Percentiles rank a stretch among this genome's conserved stretches.
phyloP scores from a whole-genome alignment of 441 rosid species.

The Jatropha podagrica region DNA sequence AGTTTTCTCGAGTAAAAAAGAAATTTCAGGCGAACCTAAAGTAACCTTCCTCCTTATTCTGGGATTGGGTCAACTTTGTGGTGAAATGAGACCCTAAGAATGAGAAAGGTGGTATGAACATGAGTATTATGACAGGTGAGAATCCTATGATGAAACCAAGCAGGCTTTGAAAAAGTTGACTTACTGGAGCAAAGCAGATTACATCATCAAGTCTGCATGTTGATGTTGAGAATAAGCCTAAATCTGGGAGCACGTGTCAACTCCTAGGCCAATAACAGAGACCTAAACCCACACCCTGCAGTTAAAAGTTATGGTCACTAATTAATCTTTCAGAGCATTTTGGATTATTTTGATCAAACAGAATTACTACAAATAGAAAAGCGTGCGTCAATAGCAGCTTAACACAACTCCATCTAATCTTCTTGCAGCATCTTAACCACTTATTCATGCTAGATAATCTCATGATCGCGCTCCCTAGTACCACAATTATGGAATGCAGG shows the following conservation, averaged over 20 bases:
- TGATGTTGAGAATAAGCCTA: constrained; percentile 48
- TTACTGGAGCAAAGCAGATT: constrained; percentile 52
- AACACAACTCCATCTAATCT: constrained; percentile 19
- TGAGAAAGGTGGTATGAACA: constrained; percentile 31
- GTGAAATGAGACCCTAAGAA: constrained; percentile 28
- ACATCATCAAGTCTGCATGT: constrained; percentile 51
- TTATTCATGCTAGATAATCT: constrained; percentile 17
- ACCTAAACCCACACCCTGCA: constrained; percentile 59
- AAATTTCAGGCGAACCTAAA: constrained; percentile 27
- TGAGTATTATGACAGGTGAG: constrained; percentile 32
- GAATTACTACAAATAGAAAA: constrained; percentile 27
- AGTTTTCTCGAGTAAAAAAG: not conserved
- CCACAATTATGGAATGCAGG: constrained; percentile 7
- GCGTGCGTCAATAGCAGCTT: constrained; percentile 7
- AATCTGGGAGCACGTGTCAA: constrained; percentile 47
- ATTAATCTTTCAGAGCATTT: constrained; percentile 32
- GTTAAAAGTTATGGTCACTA: constrained; percentile 39
- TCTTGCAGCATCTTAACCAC: constrained; percentile 18
- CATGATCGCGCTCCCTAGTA: constrained; percentile 1
- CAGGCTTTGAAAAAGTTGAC: constrained; percentile 41
- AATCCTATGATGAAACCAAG: constrained; percentile 45
- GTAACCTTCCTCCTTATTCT: constrained; percentile 22
- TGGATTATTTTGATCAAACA: constrained; percentile 32
- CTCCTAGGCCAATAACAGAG: constrained; percentile 49
- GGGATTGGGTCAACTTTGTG: constrained; percentile 25